A percentile compares a stretch with the other conserved stretches of the same genome.
Evolutionary conservation across 1,284 basidiomycete species (phyloP).

Genomic region (Fomitopsis pinicola): DNA sequence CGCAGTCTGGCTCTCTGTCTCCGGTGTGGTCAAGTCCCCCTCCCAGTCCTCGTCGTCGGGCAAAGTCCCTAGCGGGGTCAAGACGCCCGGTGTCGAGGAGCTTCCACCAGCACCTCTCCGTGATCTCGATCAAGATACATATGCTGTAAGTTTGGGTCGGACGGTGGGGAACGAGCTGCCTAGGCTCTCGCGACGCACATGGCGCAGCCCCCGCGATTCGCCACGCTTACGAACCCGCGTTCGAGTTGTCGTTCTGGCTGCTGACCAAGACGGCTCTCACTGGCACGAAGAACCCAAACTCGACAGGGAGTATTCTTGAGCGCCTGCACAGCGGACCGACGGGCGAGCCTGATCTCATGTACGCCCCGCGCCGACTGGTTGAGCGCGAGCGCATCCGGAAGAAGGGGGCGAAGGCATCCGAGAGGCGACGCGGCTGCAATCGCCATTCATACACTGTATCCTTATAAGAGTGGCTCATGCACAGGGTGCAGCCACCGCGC

Average conservation of each 20-base stretch:
- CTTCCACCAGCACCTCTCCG: neutral
- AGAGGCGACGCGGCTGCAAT: neutral
- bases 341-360: neutral
- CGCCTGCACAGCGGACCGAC: neutral
- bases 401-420: neutral
- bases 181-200: neutral
- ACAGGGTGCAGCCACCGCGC: neutral
- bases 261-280: neutral
- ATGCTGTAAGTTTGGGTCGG: neutral
- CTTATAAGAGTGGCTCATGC: neutral
- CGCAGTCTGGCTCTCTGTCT: no score
- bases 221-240: neutral
- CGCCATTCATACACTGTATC: neutral
- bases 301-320: neutral
- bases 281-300: neutral
- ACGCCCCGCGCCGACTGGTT: neutral
- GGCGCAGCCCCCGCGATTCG: neutral
- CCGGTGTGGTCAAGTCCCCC: no score
- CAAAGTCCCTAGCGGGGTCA: neutral
- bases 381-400: neutral
- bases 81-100: neutral
- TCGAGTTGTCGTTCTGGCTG: neutral
- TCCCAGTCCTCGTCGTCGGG: no score
- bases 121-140: neutral
- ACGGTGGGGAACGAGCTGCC: neutral